These are phyloP conservation scores for Fonsecaea nubica DNA, from an alignment of 2,329 filamentous ascomycete species.

Conservation along the genomic window DNA sequence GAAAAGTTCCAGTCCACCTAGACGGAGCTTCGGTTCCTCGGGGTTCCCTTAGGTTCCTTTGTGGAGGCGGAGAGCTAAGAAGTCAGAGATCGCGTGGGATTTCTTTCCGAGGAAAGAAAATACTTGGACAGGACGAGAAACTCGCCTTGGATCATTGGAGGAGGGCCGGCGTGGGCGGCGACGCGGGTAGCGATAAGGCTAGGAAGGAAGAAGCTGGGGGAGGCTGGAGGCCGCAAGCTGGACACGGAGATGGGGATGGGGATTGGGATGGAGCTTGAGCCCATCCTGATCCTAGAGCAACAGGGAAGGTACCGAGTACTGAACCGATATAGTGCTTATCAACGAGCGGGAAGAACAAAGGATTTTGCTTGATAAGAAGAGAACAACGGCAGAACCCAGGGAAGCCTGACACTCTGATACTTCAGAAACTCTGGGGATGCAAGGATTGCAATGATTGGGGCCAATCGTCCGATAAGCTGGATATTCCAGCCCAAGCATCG, in stretches of 20 bases:
- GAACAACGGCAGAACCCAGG: neutral
- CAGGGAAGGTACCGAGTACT: too few species aligned
- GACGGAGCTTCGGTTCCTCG: too few species aligned
- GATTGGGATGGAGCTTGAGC: too few species aligned
- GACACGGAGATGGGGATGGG: neutral
- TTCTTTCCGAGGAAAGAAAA: too few species aligned
- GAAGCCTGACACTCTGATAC: neutral
- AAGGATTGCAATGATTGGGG: too few species aligned
- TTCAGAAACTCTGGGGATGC: neutral
- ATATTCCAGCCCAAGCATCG: neutral
- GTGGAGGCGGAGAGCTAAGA: too few species aligned
- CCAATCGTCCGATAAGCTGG: neutral
- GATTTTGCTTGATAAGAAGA: conserved; percentile 1
- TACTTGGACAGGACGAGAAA: too few species aligned
- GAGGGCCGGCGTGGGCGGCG: too few species aligned
- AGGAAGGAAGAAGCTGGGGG: neutral
- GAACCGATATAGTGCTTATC: neutral
- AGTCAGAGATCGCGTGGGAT: too few species aligned
- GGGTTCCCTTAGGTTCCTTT: too few species aligned
- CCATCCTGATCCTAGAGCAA: too few species aligned
- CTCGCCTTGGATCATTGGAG: neutral
- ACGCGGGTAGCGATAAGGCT: conserved; percentile 3
- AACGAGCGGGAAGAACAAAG: neutral
- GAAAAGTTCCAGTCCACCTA: too few species aligned
- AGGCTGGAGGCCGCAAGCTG: conserved; percentile 2